Base-by-base conservation (phyloP, 2,329 filamentous ascomycete genomes). In the Ophiostoma ips region DNA sequence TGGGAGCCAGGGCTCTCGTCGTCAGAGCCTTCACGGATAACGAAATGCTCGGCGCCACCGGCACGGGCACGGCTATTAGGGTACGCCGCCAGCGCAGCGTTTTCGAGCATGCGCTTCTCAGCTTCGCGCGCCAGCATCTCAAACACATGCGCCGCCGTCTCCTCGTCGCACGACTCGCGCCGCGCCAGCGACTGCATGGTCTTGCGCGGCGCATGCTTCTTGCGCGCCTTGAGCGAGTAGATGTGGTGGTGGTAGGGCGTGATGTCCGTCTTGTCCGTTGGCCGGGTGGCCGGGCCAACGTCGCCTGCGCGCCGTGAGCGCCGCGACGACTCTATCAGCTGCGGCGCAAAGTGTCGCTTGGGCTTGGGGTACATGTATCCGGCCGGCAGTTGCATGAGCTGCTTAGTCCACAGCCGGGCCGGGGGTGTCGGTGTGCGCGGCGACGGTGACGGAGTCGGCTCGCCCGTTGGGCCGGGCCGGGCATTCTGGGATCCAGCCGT, bases 61-160 rank as follows among this genome's bases (percentile, higher is more conserved):
- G 84, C 79, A 54, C 77, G 76, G 37, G 82, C 73, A 11, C 77
- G 75, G 59, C 83, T 84, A 59, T 82, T 82, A 59, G 84, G 83
- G 60, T 87, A 89, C 1, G 83, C 85, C 36, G 81, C 81, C 61
- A 88, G 72, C 45, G 83, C 84, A 60, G 79, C 73, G 15, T 56
- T 50, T 58, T 94, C 86, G 55, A 84, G 79, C 55, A 95, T 71
- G 62, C 90, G 83, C 60, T 81, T 79, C 62, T 92, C 82, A 9
- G 84, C 85, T 60, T 87, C 83, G 60, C 81, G 83, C 47, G 85
- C 85, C 40, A 88, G 86, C 51, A 94, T 70, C 51, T 84, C 80
- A 52, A 94, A 75, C 50, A 95, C 68, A 63, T 89, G 89, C 35
- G 81, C 79, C 48, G 83, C 79, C 57, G 85, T 83, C 55, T 77